Evolutionary conservation across 305 asterid species (phyloP).

Genomic region (Fraxinus nigra): DNA sequence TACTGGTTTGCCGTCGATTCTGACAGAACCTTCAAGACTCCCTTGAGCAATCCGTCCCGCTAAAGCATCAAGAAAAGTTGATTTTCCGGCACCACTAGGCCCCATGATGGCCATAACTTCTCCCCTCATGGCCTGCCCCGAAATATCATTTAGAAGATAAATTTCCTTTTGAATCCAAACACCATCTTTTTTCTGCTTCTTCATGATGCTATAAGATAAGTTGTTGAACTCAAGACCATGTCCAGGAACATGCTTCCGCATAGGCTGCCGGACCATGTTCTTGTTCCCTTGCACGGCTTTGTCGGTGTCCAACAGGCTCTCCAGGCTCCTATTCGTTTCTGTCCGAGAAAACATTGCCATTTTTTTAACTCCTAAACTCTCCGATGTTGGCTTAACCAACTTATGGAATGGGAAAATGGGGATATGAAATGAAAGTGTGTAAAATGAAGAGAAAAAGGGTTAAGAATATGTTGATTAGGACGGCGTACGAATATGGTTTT

Average conservation of each 20-base stretch:
- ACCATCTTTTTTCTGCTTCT: constrained; percentile 71
- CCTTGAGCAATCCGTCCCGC: constrained; percentile 91
- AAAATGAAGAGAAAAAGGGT: constrained; percentile 18
- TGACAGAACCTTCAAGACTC: constrained; percentile 79
- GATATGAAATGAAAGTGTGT: constrained; percentile 13
- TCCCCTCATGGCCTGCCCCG: constrained; percentile 80
- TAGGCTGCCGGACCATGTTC: constrained; percentile 32
- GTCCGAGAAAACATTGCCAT: constrained; percentile 40
- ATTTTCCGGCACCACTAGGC: constrained; percentile 92
- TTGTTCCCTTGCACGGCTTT: constrained; percentile 36
- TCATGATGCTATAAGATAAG: constrained; percentile 64
- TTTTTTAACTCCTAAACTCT: neutral
- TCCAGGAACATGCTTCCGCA: constrained; percentile 59
- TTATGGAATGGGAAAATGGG: constrained; percentile 8
- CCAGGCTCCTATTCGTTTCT: constrained; percentile 49
- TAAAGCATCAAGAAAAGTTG: constrained; percentile 82
- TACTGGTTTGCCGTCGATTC: constrained; percentile 80
- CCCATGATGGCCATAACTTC: constrained; percentile 88
- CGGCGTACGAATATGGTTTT: constrained; percentile 1
- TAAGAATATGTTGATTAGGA: constrained; percentile 20
- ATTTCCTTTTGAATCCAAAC: constrained; percentile 70
- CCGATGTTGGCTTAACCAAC: neutral
- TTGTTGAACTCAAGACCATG: constrained; percentile 72
- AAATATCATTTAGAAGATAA: constrained; percentile 68
- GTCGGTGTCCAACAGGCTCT: constrained; percentile 56